These are phyloP conservation scores for Asterella californica DNA, from an alignment of 225 moss, liverwort and hornwort species.

Conservation along the genomic window DNA sequence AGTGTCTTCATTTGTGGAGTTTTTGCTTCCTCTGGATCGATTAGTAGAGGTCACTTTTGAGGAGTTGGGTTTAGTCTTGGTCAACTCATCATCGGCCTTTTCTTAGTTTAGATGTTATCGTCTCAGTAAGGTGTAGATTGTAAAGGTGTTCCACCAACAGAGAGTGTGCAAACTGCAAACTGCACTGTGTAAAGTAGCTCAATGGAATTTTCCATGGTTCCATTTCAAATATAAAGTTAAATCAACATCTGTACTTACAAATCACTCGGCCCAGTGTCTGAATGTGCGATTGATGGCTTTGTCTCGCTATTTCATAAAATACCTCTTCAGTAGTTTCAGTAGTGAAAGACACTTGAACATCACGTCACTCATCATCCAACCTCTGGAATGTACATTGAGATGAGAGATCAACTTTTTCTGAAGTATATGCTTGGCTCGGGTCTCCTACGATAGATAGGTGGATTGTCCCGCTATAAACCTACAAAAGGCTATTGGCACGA, in stretches of 20 bases:
- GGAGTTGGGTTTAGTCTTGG: too few relatives aligned
- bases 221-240: background rate
- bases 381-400: too few relatives aligned
- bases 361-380: too few relatives aligned
- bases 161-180: conserved; percentile 2
- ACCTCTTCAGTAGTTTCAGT: too few relatives aligned
- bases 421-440: too few relatives aligned
- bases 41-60: background rate
- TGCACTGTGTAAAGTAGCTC: conserved; percentile 11
- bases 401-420: too few relatives aligned
- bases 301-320: too few relatives aligned
- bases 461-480: too few relatives aligned
- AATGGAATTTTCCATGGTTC: background rate
- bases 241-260: background rate
- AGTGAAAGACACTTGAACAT: too few relatives aligned
- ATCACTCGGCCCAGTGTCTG: background rate
- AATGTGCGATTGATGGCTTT: too few relatives aligned
- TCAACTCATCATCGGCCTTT: background rate
- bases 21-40: background rate
- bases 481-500: too few relatives aligned
- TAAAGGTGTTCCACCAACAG: conserved; percentile 6
- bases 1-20: background rate
- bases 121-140: background rate
- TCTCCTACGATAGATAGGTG: too few relatives aligned
- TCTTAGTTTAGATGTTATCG: background rate